A percentile compares a stretch with the other conserved stretches of the same genome.
Evolutionary conservation across 306 rosid genomes (phyloP).

Genomic region (Cucurbita pepo): DNA sequence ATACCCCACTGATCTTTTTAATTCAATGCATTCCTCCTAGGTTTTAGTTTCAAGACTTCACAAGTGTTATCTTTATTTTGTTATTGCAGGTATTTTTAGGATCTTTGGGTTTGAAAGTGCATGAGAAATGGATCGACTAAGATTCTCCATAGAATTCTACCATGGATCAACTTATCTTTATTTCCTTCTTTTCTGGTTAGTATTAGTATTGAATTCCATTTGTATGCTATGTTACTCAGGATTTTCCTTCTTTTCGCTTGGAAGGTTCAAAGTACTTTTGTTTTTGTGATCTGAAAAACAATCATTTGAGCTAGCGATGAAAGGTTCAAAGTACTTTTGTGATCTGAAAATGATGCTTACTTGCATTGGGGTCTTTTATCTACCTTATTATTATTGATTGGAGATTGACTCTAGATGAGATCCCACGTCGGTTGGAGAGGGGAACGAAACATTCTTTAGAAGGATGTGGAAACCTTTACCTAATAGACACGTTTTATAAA

Average conservation of each 20-base stretch:
- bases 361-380: no score
- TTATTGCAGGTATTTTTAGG: conserved; percentile 70
- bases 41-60: no score
- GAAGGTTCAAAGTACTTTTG: background rate
- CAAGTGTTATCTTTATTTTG: background rate
- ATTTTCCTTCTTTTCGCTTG: background rate
- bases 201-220: background rate
- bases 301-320: no score
- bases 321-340: background rate
- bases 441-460: no score
- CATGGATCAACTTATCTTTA: background rate
- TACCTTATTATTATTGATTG: no score
- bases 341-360: no score
- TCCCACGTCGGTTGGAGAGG: no score
- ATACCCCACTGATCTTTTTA: background rate
- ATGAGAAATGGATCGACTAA: conserved; percentile 7
- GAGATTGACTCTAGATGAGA: no score
- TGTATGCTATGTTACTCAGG: background rate
- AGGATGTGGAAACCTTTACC: no score
- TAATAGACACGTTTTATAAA: no score
- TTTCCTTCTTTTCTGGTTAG: background rate
- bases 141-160: background rate
- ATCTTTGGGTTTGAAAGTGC: conserved; percentile 76
- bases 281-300: no score
- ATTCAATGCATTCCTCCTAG: background rate